Evolutionary conservation across 257 asterid species (phyloP).

Genomic region (Avicennia marina): DNA sequence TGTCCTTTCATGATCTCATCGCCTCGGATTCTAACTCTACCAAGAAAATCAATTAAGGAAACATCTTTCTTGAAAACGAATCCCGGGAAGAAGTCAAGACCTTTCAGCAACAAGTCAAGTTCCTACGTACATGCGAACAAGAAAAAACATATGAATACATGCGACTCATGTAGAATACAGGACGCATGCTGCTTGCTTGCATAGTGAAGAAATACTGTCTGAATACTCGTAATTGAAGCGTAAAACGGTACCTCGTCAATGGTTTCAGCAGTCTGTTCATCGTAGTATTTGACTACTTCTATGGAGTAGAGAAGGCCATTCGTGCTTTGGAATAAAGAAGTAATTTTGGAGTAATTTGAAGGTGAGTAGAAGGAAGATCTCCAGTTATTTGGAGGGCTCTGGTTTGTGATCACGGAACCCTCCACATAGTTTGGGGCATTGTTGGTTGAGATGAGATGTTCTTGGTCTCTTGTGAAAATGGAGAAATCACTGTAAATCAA

Average conservation of each 20-base stretch:
- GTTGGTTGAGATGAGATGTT: slow-evolving; percentile 42
- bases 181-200: no score
- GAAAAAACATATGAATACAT: no score
- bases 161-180: no score
- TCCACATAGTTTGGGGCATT: slow-evolving; percentile 44
- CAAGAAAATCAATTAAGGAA: slow-evolving; percentile 36
- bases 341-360: slow-evolving; percentile 38
- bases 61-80: slow-evolving; percentile 46
- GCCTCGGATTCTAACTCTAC: slow-evolving; percentile 50
- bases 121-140: no score
- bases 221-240: no score
- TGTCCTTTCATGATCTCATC: no score
- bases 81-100: slow-evolving; percentile 30
- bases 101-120: slow-evolving; percentile 23
- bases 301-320: slow-evolving; percentile 42
- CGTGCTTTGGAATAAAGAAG: slow-evolving; percentile 24
- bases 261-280: slow-evolving; percentile 20
- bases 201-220: no score
- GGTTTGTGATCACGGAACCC: slow-evolving; percentile 54
- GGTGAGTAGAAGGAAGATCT: slow-evolving; percentile 58
- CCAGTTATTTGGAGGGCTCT: no score
- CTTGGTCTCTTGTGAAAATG: slow-evolving; percentile 44
- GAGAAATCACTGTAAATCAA: slow-evolving; percentile 39
- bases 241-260: slow-evolving; percentile 34
- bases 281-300: slow-evolving; percentile 56